Conservation (phyloP, 2,329 filamentous ascomycete genomes). For the Ophiocordyceps robertsii region DNA sequence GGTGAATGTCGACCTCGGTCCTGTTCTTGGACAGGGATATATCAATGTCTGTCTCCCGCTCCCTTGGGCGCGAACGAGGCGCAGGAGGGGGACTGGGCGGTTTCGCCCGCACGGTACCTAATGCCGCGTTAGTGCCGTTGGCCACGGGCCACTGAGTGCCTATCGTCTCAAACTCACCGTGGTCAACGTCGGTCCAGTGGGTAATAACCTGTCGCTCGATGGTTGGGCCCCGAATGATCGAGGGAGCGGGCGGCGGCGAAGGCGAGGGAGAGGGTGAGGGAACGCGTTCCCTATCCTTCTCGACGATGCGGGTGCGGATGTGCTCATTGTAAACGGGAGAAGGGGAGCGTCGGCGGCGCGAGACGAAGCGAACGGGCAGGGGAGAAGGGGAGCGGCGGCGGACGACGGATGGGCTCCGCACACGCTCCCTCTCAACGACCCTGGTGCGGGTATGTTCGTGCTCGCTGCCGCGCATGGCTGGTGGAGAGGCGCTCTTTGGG, state of each 20-base stretch:
- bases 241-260: constrained; percentile 45
- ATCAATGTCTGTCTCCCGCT: constrained; percentile 41
- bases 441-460: constrained; percentile 21
- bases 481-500: constrained; percentile 28
- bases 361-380: constrained; percentile 21
- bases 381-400: constrained; percentile 12
- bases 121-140: background rate
- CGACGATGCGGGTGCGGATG: constrained; percentile 35
- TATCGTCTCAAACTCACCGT: constrained; percentile 42
- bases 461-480: constrained; percentile 16
- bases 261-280: constrained; percentile 40
- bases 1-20: constrained; percentile 44
- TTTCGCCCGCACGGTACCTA: constrained; percentile 31
- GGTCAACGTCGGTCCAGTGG: constrained; percentile 76
- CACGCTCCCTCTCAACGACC: constrained; percentile 24
- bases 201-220: constrained; percentile 85
- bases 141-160: background rate
- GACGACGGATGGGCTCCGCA: constrained; percentile 22
- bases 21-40: constrained; percentile 40
- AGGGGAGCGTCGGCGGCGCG: constrained; percentile 22
- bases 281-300: constrained; percentile 27
- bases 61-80: constrained; percentile 29
- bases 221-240: constrained; percentile 59
- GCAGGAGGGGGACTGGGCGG: constrained; percentile 34
- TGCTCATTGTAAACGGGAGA: constrained; percentile 28